Evolutionary conservation across 768 basidiomycete species (phyloP), one percentile per base, ranked within the genome.

Genomic region (Sporobolomyces phaffii): DNA sequence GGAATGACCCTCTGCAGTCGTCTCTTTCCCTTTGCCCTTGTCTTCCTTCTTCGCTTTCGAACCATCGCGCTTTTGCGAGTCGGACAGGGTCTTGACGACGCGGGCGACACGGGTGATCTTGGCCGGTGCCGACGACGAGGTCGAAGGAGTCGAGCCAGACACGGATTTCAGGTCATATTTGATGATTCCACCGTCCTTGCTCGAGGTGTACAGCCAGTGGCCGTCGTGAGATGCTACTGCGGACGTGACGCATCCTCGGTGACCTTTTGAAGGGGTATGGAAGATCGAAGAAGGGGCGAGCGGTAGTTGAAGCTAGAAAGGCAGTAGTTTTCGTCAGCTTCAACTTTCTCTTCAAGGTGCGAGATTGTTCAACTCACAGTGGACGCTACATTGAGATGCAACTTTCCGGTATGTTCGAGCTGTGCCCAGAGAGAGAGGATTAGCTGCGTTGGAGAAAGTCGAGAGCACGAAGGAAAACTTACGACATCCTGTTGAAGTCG

Each of bases 401-500:
- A 81, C 78, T 88, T 92, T 53, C 91, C 92, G 7, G 90, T 86
- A 74, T 93, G 86, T 70, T 92, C 87, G 51, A 91, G 78, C 79
- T 79, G 68, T 18, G 54, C 9, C 20, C 5, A 34, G 33, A 7
- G 5, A 28, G 31, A 26, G n/a, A 9, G 41, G 15, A 11, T 34
- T 33, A 24, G 13, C 10, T 22, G 52, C 28, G 17, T 9, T n/a
- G 54, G 22, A n/a, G n/a, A n/a, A n/a, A n/a, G n/a, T n/a, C n/a
- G n/a, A n/a, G n/a, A n/a, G n/a, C n/a, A n/a, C n/a, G n/a, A 38
- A 26, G 24, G 40, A 17, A 40, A 18, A 80, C 81, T 60, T 44
- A 82, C 81, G 8, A 94, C 91, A 79, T 97, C 94, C 76, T 91
- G 86, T 76, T 91, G 90, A 69, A 99, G 81, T 61, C 96, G 82